Percentiles rank a stretch among this genome's conserved stretches.
Evolutionary conservation across 441 rosid species (phyloP).

Genomic region (Eruca vesicaria): DNA sequence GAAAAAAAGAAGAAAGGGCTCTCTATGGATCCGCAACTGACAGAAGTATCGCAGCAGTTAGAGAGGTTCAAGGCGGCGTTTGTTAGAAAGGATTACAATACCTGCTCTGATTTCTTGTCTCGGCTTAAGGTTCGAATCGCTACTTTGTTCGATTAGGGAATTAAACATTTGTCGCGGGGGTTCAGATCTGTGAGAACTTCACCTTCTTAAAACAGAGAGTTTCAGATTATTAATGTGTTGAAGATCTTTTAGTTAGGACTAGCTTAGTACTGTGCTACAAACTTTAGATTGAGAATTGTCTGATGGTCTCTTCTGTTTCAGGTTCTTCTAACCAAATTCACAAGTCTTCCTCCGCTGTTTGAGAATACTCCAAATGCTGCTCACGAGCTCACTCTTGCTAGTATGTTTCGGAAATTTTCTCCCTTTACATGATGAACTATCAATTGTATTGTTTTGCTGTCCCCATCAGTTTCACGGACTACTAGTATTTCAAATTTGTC

Average conservation of each 20-base stretch:
- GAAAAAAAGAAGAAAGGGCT: too few species aligned
- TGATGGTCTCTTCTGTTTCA: too few species aligned
- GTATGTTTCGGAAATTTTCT: slow-evolving; percentile 38
- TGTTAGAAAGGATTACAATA: slow-evolving; percentile 59
- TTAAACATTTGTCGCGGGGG: too few species aligned
- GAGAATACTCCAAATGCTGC: slow-evolving; percentile 65
- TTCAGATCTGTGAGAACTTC: too few species aligned
- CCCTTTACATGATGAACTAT: too few species aligned
- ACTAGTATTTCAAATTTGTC: too few species aligned
- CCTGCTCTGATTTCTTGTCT: slow-evolving; percentile 57
- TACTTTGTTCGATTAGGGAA: too few species aligned
- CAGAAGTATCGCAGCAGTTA: slow-evolving; percentile 77
- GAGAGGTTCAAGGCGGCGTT: slow-evolving; percentile 83
- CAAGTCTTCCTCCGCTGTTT: slow-evolving; percentile 87
- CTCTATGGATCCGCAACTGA: slow-evolving; percentile 91
- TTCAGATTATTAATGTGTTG: neutral
- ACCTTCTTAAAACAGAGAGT: too few species aligned
- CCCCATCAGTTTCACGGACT: too few species aligned
- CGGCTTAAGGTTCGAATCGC: slow-evolving; percentile 74
- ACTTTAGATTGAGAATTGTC: too few species aligned
- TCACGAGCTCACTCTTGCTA: slow-evolving; percentile 73
- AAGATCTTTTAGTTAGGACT: too few species aligned
- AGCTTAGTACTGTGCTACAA: too few species aligned
- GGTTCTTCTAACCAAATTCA: slow-evolving; percentile 79
- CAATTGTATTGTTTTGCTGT: neutral